A percentile compares a stretch with the other conserved stretches of the same genome.
phyloP scores from a whole-genome alignment of 2,329 filamentous ascomycete species.

The Cylindrodendrum hubeiense region DNA sequence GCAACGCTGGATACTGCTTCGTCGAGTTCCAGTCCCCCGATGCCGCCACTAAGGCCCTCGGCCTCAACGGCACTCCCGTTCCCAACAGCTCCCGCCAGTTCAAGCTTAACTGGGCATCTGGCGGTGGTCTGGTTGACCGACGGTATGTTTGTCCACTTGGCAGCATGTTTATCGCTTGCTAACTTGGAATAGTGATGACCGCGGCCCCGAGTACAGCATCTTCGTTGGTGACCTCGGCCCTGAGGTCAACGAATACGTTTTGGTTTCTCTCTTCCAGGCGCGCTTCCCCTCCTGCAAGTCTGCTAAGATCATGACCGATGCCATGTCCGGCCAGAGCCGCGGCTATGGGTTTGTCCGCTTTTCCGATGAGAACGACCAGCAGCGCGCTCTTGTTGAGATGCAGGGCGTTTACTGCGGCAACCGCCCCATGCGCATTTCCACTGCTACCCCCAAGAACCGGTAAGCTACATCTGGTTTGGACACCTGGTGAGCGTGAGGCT shows the following conservation, averaged over 20 bases:
- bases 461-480: constrained; percentile 45
- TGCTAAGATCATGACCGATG: constrained; percentile 99
- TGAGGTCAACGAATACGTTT: constrained; percentile 98
- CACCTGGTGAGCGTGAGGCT: constrained; percentile 15
- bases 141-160: constrained; percentile 67
- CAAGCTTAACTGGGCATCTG: constrained; percentile 99
- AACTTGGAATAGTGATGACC: constrained; percentile 80
- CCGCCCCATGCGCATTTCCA: constrained; percentile 97
- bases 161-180: neutral
- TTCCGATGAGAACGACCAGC: constrained; percentile 94
- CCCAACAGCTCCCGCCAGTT: constrained; percentile 95
- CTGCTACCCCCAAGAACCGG: constrained; percentile 96
- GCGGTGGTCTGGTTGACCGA: constrained; percentile 93
- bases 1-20: constrained; percentile 98
- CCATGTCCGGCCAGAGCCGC: constrained; percentile 96
- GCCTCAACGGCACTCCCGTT: constrained; percentile 87
- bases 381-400: constrained; percentile 96
- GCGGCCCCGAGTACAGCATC: constrained; percentile 95
- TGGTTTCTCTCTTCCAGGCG: constrained; percentile 96
- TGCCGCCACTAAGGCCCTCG: constrained; percentile 91
- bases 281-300: constrained; percentile 98
- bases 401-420: constrained; percentile 99
- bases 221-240: constrained; percentile 98
- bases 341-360: constrained; percentile 99
- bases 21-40: constrained; percentile 89